phyloP scores from a whole-genome alignment of 495 filamentous ascomycete genomes.

The Staphylotrichum longicolle region DNA sequence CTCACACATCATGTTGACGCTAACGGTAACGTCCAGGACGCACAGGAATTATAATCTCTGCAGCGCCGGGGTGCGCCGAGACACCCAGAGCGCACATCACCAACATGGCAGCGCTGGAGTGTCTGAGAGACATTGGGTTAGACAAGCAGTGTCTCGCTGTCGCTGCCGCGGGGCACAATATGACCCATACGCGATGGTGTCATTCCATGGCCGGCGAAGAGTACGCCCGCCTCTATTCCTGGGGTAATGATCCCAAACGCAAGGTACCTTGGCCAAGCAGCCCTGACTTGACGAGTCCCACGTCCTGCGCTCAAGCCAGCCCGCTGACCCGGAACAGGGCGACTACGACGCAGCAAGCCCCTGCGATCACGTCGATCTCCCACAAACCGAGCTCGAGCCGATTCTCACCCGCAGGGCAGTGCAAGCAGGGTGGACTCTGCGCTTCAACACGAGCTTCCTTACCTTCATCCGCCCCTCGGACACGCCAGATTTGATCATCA shows the following conservation, averaged over 20 bases:
- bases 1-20: not conserved
- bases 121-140: conserved; percentile 53
- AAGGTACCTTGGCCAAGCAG: conserved; percentile 27
- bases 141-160: conserved; percentile 40
- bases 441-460: conserved; percentile 46
- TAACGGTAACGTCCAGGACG: conserved; percentile 31
- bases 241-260: conserved; percentile 51
- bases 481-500: conserved; percentile 33
- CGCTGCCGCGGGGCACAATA: conserved; percentile 38
- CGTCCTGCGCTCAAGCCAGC: too few relatives aligned
- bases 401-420: conserved; percentile 47
- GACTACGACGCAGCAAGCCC: conserved; percentile 54
- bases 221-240: conserved; percentile 52
- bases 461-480: conserved; percentile 28
- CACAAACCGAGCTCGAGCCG: conserved; percentile 54
- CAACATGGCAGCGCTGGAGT: conserved; percentile 47
- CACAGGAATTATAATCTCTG: conserved; percentile 50
- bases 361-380: conserved; percentile 47
- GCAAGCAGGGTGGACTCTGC: conserved; percentile 41
- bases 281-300: not conserved
- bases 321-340: conserved; percentile 36
- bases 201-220: conserved; percentile 55
- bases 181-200: conserved; percentile 55
- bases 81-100: conserved; percentile 58
- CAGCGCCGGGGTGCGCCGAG: conserved; percentile 46